Evolutionary conservation across 148 eudicot genomes (phyloP).

Genomic region (Polygonum maritimum): DNA sequence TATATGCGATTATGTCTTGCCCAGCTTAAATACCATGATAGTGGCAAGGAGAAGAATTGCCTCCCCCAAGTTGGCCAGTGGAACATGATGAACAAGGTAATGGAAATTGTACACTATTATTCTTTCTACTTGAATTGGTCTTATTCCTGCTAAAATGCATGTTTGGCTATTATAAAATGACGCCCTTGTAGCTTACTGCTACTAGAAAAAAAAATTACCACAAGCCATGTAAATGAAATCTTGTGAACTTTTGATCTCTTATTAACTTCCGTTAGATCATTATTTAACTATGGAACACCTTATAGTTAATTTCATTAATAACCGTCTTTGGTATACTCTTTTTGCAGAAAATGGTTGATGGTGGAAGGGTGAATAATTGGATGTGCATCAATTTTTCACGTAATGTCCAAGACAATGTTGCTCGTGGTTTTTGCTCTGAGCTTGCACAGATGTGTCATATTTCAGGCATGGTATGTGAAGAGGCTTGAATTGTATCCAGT

Average conservation of each 20-base stretch:
- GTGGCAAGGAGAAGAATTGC: slow-evolving; percentile 69
- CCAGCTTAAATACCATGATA: slow-evolving; percentile 61
- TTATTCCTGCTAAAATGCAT: background rate
- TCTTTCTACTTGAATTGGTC: background rate
- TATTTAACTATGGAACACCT: background rate
- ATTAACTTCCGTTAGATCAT: background rate
- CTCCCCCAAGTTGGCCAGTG: slow-evolving; percentile 84
- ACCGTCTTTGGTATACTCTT: background rate
- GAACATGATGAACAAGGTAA: slow-evolving; percentile 90
- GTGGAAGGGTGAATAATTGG: slow-evolving; percentile 63
- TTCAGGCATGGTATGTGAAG: slow-evolving; percentile 59
- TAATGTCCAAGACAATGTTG: slow-evolving; percentile 48
- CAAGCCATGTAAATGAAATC: no score
- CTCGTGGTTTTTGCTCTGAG: slow-evolving; percentile 54
- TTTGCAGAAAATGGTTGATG: slow-evolving; percentile 80
- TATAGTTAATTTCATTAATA: background rate
- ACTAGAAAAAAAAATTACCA: background rate
- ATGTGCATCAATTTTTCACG: slow-evolving; percentile 70
- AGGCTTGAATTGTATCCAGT: background rate
- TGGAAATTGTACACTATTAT: background rate
- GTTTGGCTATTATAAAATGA: background rate
- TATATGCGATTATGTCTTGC: slow-evolving; percentile 20
- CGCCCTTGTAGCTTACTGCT: background rate
- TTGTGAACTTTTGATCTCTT: no score
- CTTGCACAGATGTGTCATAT: slow-evolving; percentile 68